These are phyloP conservation scores for Tylopilus vinaceipallidus DNA, from an alignment of 768 basidiomycete genomes.

Conservation along the genomic window DNA sequence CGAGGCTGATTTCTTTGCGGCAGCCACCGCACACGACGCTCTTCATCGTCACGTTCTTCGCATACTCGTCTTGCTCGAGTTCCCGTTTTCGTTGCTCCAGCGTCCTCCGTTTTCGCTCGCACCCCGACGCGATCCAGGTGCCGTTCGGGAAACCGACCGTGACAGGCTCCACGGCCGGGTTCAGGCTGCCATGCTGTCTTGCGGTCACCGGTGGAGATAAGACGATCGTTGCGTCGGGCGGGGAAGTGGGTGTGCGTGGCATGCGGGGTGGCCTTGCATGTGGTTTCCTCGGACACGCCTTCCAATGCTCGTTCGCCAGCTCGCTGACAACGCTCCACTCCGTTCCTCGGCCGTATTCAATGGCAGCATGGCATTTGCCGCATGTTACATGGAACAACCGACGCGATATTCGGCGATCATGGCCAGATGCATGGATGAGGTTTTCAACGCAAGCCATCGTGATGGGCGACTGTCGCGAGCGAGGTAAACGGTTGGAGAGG, in stretches of 20 bases:
- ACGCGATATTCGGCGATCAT: constrained; percentile 13
- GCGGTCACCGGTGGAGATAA: constrained; percentile 4
- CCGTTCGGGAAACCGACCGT: background rate
- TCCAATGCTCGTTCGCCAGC: constrained; percentile 29
- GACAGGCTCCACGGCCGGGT: background rate
- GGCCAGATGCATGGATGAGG: constrained; percentile 2
- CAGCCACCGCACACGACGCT: constrained; percentile 33
- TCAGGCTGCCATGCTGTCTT: constrained; percentile 2
- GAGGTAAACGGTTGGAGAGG: constrained; percentile 10
- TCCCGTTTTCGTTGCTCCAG: constrained; percentile 25
- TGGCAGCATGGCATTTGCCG: constrained; percentile 23
- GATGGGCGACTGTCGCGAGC: constrained; percentile 4
- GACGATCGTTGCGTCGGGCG: constrained; percentile 9
- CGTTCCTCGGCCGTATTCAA: constrained; percentile 28
- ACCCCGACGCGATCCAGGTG: constrained; percentile 17
- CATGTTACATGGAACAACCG: constrained; percentile 22
- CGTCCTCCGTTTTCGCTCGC: constrained; percentile 29
- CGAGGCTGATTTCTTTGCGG: constrained; percentile 31
- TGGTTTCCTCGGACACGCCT: constrained; percentile 24
- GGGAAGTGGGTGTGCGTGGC: constrained; percentile 12
- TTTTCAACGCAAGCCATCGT: constrained; percentile 21
- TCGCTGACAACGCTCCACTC: constrained; percentile 26
- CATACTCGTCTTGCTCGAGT: constrained; percentile 31
- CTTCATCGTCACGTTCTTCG: constrained; percentile 20
- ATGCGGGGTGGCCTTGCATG: constrained; percentile 11